Conservation (phyloP, 1,284 basidiomycete genomes). For the Malassezia obtusa region DNA sequence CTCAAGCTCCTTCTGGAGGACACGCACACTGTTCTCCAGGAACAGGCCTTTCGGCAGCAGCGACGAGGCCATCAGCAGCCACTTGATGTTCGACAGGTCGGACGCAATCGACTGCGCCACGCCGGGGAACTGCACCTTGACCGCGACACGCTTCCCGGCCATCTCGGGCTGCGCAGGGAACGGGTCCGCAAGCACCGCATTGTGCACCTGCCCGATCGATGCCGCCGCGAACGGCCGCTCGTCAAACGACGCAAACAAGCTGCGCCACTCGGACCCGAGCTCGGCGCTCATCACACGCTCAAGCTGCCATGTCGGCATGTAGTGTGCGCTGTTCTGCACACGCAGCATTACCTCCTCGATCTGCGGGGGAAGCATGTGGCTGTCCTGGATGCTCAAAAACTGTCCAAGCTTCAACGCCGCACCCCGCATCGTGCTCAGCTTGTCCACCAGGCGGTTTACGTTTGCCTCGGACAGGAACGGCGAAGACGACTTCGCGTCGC, state of each 20-base stretch:
- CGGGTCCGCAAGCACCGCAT: constrained; percentile 55
- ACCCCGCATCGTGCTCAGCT: constrained; percentile 86
- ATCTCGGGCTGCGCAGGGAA: constrained; percentile 22
- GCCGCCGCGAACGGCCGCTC: constrained; percentile 87
- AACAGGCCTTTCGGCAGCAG: constrained; percentile 81
- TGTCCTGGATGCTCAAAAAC: constrained; percentile 87
- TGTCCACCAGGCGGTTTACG: constrained; percentile 76
- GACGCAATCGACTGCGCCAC: constrained; percentile 74
- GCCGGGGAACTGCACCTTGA: constrained; percentile 94
- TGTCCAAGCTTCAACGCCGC: constrained; percentile 94
- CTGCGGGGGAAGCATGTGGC: constrained; percentile 62
- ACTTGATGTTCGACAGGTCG: constrained; percentile 75
- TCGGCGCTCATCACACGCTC: constrained; percentile 67
- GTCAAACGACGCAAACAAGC: constrained; percentile 66
- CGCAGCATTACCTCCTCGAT: constrained; percentile 77
- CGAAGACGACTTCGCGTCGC: constrained; percentile 2
- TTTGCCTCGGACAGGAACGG: constrained; percentile 54
- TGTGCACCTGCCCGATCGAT: constrained; percentile 93
- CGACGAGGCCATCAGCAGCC: constrained; percentile 68
- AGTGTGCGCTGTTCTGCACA: constrained; percentile 91
- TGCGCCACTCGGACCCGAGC: constrained; percentile 67
- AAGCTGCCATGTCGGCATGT: constrained; percentile 98
- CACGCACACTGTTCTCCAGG: constrained; percentile 63
- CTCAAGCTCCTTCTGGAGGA: constrained; percentile 79
- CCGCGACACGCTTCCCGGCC: constrained; percentile 56